Percentiles rank a stretch among this genome's conserved stretches.
phyloP scores from a whole-genome alignment of 805 yeast species.

The Blastobotrys muscicola region DNA sequence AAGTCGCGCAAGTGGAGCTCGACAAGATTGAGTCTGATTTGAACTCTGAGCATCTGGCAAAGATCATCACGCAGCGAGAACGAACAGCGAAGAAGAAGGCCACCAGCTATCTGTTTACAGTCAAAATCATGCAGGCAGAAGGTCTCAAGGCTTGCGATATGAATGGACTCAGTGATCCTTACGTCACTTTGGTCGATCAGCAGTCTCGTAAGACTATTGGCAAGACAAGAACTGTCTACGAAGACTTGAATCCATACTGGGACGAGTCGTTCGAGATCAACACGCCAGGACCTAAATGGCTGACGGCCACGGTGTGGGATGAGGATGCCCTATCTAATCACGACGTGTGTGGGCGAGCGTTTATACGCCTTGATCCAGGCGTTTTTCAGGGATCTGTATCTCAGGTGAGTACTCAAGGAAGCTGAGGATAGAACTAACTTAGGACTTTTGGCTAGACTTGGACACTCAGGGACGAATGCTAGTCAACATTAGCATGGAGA shows the following conservation, averaged over 20 bases:
- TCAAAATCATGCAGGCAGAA: conserved; percentile 56
- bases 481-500: conserved; percentile 64
- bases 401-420: conserved; percentile 10
- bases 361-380: conserved; percentile 50
- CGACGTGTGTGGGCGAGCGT: conserved; percentile 56
- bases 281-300: conserved; percentile 35
- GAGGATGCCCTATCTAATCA: conserved; percentile 45
- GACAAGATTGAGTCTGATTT: conserved; percentile 44
- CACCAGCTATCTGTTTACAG: conserved; percentile 47
- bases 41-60: conserved; percentile 49
- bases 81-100: conserved; percentile 20
- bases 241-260: conserved; percentile 68
- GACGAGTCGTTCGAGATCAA: conserved; percentile 71
- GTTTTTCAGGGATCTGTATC: conserved; percentile 62
- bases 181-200: conserved; percentile 55
- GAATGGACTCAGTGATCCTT: conserved; percentile 44
- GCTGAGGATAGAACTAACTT: conserved; percentile 11
- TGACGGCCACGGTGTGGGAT: conserved; percentile 65
- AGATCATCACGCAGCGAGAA: conserved; percentile 31
- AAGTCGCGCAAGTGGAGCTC: conserved; percentile 33
- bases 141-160: conserved; percentile 41
- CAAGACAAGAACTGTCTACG: conserved; percentile 55
- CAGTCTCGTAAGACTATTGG: conserved; percentile 47
- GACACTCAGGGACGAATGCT: conserved; percentile 61
- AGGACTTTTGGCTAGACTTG: conserved; percentile 46